Percentiles rank a stretch among this genome's conserved stretches.
phyloP scores from a whole-genome alignment of 2,329 filamentous ascomycete species.

The Pseudocercospora macadamiae region DNA sequence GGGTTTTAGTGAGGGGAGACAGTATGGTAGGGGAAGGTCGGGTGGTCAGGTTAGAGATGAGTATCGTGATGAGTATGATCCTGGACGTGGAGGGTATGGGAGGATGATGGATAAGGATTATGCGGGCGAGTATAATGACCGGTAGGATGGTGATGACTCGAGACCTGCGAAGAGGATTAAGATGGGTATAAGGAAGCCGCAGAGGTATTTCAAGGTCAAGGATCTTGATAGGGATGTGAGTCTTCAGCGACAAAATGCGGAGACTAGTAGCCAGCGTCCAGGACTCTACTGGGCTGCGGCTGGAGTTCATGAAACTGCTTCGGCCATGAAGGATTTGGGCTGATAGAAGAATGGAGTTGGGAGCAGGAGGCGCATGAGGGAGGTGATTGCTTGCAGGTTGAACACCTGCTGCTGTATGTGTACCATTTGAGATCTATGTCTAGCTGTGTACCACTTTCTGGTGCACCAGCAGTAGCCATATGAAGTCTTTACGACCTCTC shows the following conservation, averaged over 20 bases:
- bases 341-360: background rate
- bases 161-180: background rate
- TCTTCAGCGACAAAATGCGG: too few relatives aligned
- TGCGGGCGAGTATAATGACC: slow-evolving; percentile 29
- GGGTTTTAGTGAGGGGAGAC: slow-evolving; percentile 91
- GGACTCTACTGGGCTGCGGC: background rate
- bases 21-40: slow-evolving; percentile 92
- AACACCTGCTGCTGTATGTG: background rate
- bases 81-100: slow-evolving; percentile 87
- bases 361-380: background rate
- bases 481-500: background rate
- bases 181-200: background rate
- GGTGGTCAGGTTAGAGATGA: slow-evolving; percentile 97
- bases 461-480: background rate
- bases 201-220: background rate
- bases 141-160: background rate
- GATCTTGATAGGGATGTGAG: background rate
- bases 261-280: background rate
- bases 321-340: background rate
- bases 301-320: background rate
- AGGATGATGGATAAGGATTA: slow-evolving; percentile 65
- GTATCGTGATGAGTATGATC: slow-evolving; percentile 95
- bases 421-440: background rate
- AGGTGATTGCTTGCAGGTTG: background rate
- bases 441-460: background rate